phyloP scores from a whole-genome alignment of 495 filamentous ascomycete species.

The Aspergillus steynii region DNA sequence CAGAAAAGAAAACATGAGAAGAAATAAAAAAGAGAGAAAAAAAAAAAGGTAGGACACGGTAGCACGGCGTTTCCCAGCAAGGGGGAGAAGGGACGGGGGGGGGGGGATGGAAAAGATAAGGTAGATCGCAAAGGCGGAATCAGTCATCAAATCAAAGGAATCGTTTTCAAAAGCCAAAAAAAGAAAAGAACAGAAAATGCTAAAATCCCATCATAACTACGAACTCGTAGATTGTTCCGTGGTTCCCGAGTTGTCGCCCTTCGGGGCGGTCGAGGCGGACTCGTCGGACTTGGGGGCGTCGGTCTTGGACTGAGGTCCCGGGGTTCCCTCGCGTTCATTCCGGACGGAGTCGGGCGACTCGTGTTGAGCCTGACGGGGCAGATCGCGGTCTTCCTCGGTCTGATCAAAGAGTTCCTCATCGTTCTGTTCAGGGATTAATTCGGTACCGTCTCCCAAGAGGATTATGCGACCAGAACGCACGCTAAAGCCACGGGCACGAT shows the following conservation, averaged over 20 bases:
- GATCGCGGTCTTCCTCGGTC: constrained; percentile 76
- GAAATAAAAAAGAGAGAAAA: not conserved
- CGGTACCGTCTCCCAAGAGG: constrained; percentile 89
- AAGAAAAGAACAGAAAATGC: constrained; percentile 14
- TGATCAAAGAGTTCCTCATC: constrained; percentile 93
- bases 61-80: constrained; percentile 16
- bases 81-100: constrained; percentile 3
- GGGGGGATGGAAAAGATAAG: constrained; percentile 1
- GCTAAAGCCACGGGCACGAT: constrained; percentile 60
- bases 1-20: not conserved
- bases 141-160: constrained; percentile 26
- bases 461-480: constrained; percentile 81
- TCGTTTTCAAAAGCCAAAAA: constrained; percentile 29
- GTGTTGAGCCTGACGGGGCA: constrained; percentile 56
- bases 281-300: constrained; percentile 20
- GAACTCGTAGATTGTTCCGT: constrained; percentile 32
- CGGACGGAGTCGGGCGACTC: constrained; percentile 35
- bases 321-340: constrained; percentile 58
- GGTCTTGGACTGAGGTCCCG: constrained; percentile 47
- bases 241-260: constrained; percentile 20
- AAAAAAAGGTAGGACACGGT: constrained; percentile 6
- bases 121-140: constrained; percentile 11
- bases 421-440: constrained; percentile 80
- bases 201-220: constrained; percentile 25
- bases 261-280: constrained; percentile 41